These are phyloP conservation scores for Huiozyma naganishii DNA, from an alignment of 805 yeast species.

Conservation along the genomic window DNA sequence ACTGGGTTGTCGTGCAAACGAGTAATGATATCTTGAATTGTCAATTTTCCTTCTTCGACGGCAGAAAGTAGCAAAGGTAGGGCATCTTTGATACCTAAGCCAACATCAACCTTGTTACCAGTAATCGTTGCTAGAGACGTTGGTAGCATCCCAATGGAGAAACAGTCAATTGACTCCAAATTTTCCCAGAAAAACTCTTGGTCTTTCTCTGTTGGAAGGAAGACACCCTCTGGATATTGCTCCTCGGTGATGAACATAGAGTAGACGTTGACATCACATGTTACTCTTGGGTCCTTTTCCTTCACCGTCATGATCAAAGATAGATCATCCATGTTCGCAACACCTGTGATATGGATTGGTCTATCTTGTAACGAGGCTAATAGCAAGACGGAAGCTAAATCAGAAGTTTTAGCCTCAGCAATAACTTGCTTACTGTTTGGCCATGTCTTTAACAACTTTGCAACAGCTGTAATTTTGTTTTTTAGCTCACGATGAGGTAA, in stretches of 20 bases:
- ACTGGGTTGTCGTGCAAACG: slow-evolving; percentile 77
- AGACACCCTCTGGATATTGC: slow-evolving; percentile 57
- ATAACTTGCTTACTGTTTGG: slow-evolving; percentile 74
- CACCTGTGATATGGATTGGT: slow-evolving; percentile 81
- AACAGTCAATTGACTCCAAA: slow-evolving; percentile 65
- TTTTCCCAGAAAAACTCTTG: slow-evolving; percentile 75
- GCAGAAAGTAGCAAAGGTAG: slow-evolving; percentile 76
- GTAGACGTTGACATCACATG: slow-evolving; percentile 81
- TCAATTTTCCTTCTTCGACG: slow-evolving; percentile 59
- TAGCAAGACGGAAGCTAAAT: slow-evolving; percentile 82
- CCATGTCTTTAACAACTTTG: slow-evolving; percentile 76
- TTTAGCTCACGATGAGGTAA: slow-evolving; percentile 69
- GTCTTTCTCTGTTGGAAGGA: slow-evolving; percentile 73
- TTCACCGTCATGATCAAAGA: slow-evolving; percentile 78
- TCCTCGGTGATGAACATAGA: slow-evolving; percentile 66
- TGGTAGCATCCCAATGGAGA: slow-evolving; percentile 77
- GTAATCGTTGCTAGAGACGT: slow-evolving; percentile 55
- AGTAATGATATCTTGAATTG: slow-evolving; percentile 57
- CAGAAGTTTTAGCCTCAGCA: slow-evolving; percentile 87
- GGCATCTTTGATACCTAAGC: slow-evolving; percentile 70
- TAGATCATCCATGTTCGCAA: slow-evolving; percentile 70
- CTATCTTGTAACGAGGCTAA: slow-evolving; percentile 81
- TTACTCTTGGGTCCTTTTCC: slow-evolving; percentile 68
- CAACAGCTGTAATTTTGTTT: slow-evolving; percentile 63
- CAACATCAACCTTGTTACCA: slow-evolving; percentile 52